Evolutionary conservation across 2,329 filamentous ascomycete species (phyloP).

Genomic region (Colletotrichum somersetense): DNA sequence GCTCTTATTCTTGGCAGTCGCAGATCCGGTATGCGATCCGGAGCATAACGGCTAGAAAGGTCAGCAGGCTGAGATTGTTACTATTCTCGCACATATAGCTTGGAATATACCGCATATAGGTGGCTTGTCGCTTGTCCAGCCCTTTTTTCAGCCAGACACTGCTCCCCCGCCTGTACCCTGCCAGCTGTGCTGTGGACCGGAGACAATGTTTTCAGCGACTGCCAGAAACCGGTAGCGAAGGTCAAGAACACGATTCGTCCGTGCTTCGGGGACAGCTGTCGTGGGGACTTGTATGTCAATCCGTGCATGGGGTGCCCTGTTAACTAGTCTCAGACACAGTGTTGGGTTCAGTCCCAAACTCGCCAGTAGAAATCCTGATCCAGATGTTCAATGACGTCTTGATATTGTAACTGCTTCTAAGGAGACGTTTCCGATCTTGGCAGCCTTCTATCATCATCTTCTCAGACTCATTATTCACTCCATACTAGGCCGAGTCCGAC

Average conservation of each 20-base stretch:
- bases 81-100: not conserved
- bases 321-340: not conserved
- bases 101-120: not conserved
- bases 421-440: not conserved
- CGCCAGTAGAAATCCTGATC: not conserved
- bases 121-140: not conserved
- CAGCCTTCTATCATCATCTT: not conserved
- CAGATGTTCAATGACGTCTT: not conserved
- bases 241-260: slow-evolving; percentile 5
- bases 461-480: not conserved
- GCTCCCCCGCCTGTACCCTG: not conserved
- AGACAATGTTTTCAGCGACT: slow-evolving; percentile 15
- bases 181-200: not conserved
- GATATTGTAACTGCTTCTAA: slow-evolving; percentile 6
- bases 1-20: not conserved
- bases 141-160: not conserved
- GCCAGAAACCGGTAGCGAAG: too few species aligned
- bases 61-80: slow-evolving; percentile 10
- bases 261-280: slow-evolving; percentile 12
- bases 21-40: not conserved
- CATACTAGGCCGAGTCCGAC: not conserved
- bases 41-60: slow-evolving; percentile 13
- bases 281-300: slow-evolving; percentile 20
- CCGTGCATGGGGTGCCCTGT: slow-evolving; percentile 23
- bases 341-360: not conserved